These are phyloP conservation scores for Jaltomata sinuosa DNA, from an alignment of 257 asterid species.

Conservation along the genomic window DNA sequence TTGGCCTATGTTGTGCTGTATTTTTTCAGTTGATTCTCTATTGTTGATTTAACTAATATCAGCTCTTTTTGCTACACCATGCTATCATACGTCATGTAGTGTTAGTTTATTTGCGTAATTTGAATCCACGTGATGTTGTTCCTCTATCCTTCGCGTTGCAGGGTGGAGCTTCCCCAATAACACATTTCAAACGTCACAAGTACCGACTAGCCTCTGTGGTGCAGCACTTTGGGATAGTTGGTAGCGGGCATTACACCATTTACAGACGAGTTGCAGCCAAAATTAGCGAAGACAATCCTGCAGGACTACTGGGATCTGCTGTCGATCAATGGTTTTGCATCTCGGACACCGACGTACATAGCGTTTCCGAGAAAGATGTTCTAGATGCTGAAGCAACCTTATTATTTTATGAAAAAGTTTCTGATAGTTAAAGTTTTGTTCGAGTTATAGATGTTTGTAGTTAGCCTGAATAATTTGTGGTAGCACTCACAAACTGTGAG, in stretches of 20 bases:
- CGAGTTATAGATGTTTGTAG: not conserved
- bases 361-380: slow-evolving; percentile 67
- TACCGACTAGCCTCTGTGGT: slow-evolving; percentile 76
- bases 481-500: not conserved
- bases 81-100: not conserved
- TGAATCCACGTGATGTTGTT: not conserved
- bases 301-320: slow-evolving; percentile 36
- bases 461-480: not conserved
- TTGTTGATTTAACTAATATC: not conserved
- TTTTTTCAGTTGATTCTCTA: not conserved
- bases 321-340: slow-evolving; percentile 72
- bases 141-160: slow-evolving; percentile 5
- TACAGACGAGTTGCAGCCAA: slow-evolving; percentile 54
- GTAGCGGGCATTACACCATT: slow-evolving; percentile 82
- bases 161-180: slow-evolving; percentile 11
- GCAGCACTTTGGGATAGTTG: slow-evolving; percentile 69
- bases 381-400: slow-evolving; percentile 70
- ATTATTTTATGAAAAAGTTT: slow-evolving; percentile 70
- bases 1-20: not conserved
- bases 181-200: slow-evolving; percentile 11
- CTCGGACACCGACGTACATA: slow-evolving; percentile 64
- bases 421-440: not conserved
- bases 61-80: not conserved
- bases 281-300: slow-evolving; percentile 37
- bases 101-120: not conserved